Percentiles rank a stretch among this genome's conserved stretches.
phyloP scores from a whole-genome alignment of 2,329 filamentous ascomycete species.

The Paraphaeosphaeria minitans region DNA sequence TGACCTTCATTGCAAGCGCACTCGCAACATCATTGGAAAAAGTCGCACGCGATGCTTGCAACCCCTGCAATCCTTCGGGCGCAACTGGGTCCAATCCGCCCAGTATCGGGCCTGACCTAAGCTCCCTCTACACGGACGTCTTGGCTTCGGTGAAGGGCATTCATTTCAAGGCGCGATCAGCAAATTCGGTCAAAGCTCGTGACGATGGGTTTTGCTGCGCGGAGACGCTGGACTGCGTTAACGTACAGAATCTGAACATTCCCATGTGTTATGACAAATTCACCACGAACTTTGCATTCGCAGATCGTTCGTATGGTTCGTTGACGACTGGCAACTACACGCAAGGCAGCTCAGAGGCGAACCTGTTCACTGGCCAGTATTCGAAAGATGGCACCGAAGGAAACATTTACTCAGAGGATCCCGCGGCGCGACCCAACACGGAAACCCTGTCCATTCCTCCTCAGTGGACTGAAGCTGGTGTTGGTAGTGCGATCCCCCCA shows the following conservation, averaged over 20 bases:
- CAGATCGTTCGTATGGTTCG: constrained; percentile 54
- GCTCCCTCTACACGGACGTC: constrained; percentile 43
- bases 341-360: constrained; percentile 47
- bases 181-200: constrained; percentile 23
- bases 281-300: constrained; percentile 57
- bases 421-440: constrained; percentile 50
- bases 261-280: constrained; percentile 60
- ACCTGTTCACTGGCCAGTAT: constrained; percentile 54
- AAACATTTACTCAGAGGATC: constrained; percentile 52
- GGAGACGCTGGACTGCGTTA: constrained; percentile 49
- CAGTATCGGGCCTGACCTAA: constrained; percentile 39
- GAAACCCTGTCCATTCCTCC: constrained; percentile 51
- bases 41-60: constrained; percentile 34
- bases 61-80: constrained; percentile 44
- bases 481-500: constrained; percentile 54
- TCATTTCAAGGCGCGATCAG: constrained; percentile 33
- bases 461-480: constrained; percentile 53
- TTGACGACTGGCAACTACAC: constrained; percentile 52
- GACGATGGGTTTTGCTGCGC: constrained; percentile 41
- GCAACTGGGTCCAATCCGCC: constrained; percentile 40
- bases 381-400: constrained; percentile 47
- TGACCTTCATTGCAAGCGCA: constrained; percentile 31
- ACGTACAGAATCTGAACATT: constrained; percentile 47
- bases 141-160: constrained; percentile 44
- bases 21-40: constrained; percentile 29